Evolutionary conservation across 306 rosid genomes (phyloP), one percentile per base, ranked within the genome.

Genomic region (Prinsepia uniflora): DNA sequence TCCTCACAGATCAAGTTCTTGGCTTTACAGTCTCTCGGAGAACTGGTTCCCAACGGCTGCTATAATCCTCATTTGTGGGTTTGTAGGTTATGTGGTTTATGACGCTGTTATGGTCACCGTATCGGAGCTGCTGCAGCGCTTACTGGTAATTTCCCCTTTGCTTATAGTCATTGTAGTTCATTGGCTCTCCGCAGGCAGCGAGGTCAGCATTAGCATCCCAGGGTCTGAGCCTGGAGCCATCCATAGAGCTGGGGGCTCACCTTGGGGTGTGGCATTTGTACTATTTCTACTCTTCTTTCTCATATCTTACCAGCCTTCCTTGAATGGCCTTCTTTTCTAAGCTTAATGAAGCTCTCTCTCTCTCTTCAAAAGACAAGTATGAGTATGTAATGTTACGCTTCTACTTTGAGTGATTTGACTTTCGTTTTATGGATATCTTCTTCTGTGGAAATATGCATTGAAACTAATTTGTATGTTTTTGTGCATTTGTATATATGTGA

Each of bases 201-300:
- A 78, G 22, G 65, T 89, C 54, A 87, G 41, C 72, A 72, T 87
- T 42, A 87, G 92, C 4, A 87, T 87, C 42, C 90, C 92, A 8
- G 92, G 90, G 85, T 89, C 90, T 68, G 90, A 89, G 70, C 96
- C 96, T 0, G 47, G 72, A 61, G 88, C 91, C 45, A 86, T 89
- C 63, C 91, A 86, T 68, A 76, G 86, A 57, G 90, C 90, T 18
- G 90, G 96, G 7, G 96, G 87, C 42, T 89, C 96, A 11, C 88
- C 96, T 54, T 87, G 92, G 90, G 96, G 92, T 36, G 86, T 89
- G 68, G 92, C 92, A 53, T 80, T 85, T 73, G 56, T 89, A 1
- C 85, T 87, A 5, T 22, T 80, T 0, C 30, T 85, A 11, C 89
- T 87, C 43, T 78, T 83, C 73, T 75, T 89, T 53, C 92, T 89